Conservation (phyloP, 768 basidiomycete species). For the Inosperma sp. region DNA sequence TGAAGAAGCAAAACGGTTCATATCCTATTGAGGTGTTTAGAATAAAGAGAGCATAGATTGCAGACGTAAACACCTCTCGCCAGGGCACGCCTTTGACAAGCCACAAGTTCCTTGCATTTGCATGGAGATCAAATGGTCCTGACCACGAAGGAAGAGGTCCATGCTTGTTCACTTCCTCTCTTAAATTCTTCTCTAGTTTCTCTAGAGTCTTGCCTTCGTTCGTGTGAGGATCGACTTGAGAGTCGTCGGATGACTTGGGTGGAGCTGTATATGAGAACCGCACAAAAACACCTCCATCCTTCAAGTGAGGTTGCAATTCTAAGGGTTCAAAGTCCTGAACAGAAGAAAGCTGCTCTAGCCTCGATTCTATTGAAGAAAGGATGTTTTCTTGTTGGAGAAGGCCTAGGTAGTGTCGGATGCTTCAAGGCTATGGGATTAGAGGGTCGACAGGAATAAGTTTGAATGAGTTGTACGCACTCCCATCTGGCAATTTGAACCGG, state of each 20-base stretch:
- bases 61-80: constrained; percentile 54
- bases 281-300: constrained; percentile 87
- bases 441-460: no score
- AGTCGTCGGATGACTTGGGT: constrained; percentile 5
- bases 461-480: constrained; percentile 60
- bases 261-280: constrained; percentile 52
- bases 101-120: constrained; percentile 54
- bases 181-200: constrained; percentile 45
- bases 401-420: constrained; percentile 62
- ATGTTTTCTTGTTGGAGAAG: constrained; percentile 56
- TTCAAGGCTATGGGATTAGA: constrained; percentile 27
- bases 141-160: constrained; percentile 64
- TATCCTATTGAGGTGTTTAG: constrained; percentile 68
- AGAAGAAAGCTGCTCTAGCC: constrained; percentile 48
- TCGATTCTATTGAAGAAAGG: constrained; percentile 40
- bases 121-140: constrained; percentile 26
- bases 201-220: constrained; percentile 37
- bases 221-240: constrained; percentile 13
- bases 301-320: constrained; percentile 58
- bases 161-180: constrained; percentile 38
- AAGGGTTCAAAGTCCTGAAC: constrained; percentile 56
- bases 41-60: constrained; percentile 1
- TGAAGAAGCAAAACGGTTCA: constrained; percentile 73
- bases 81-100: constrained; percentile 75
- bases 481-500: constrained; percentile 65